phyloP scores from a whole-genome alignment of 805 yeast species.

The Suhomyces prunicola region DNA sequence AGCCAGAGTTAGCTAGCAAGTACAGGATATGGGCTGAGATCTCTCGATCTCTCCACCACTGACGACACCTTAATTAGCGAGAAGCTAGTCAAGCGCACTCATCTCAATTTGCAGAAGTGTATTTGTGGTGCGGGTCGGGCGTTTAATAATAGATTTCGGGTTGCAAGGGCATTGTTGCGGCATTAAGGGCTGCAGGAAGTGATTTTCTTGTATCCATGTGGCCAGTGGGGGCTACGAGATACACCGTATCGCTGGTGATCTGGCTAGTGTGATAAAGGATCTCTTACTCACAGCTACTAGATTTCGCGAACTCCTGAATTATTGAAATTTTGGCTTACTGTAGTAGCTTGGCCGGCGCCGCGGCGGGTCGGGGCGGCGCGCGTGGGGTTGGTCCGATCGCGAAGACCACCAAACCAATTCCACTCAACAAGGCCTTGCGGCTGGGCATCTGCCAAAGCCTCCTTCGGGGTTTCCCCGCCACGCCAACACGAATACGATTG shows the following conservation, averaged over 20 bases:
- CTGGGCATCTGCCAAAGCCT: background rate
- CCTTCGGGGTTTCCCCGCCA: background rate
- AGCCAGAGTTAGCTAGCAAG: background rate
- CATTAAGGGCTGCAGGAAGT: background rate
- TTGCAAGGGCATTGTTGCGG: background rate
- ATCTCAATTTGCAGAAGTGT: background rate
- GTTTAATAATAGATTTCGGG: background rate
- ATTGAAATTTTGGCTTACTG: background rate
- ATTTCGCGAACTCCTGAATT: background rate
- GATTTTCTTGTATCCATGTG: background rate
- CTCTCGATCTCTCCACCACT: background rate
- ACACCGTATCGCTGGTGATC: background rate
- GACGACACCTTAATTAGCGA: background rate
- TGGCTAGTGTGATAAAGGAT: background rate
- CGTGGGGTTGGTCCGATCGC: background rate
- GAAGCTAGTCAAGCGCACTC: background rate
- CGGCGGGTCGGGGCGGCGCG: background rate
- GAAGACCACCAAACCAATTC: background rate
- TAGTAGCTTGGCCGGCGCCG: background rate
- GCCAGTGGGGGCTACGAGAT: background rate
- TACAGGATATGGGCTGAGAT: background rate
- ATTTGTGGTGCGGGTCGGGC: background rate
- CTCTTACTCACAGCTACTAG: background rate
- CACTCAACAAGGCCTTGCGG: background rate
- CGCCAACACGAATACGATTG: background rate